phyloP scores from a whole-genome alignment of 805 yeast species.

The Metschnikowia baotianmanensis region DNA sequence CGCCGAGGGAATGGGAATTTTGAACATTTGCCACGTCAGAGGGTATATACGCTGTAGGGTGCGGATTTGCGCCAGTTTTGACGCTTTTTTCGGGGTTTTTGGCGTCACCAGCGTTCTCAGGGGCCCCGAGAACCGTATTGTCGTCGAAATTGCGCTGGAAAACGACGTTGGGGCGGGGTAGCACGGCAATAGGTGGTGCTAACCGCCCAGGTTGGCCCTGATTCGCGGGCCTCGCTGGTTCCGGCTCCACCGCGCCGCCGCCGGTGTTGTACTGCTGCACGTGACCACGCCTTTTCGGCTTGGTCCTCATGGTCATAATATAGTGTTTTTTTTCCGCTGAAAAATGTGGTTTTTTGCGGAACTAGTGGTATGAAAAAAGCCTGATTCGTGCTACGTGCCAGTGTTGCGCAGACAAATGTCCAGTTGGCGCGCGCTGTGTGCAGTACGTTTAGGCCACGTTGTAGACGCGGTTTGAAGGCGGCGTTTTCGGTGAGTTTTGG shows the following conservation, averaged over 20 bases:
- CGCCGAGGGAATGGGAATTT: too few relatives aligned
- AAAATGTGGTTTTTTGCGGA: not conserved
- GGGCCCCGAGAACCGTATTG: too few relatives aligned
- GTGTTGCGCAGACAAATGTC: not conserved
- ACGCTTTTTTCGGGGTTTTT: not conserved
- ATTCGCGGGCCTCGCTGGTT: not conserved
- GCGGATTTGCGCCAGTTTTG: not conserved
- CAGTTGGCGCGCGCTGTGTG: slow-evolving; percentile 7
- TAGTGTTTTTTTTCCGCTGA: not conserved
- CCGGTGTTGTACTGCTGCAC: slow-evolving; percentile 18
- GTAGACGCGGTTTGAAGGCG: not conserved
- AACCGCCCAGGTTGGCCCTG: not conserved
- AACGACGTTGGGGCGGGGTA: slow-evolving; percentile 1
- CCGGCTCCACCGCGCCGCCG: slow-evolving; percentile 1
- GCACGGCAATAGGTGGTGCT: slow-evolving; percentile 1
- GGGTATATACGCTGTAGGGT: too few relatives aligned
- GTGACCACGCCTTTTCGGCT: slow-evolving; percentile 17
- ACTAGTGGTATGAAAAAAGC: too few relatives aligned
- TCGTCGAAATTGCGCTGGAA: too few relatives aligned
- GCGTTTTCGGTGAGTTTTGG: not conserved
- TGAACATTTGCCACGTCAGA: too few relatives aligned
- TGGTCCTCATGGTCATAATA: slow-evolving; percentile 13
- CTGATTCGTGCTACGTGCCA: too few relatives aligned
- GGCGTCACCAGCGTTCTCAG: too few relatives aligned
- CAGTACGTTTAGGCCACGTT: slow-evolving; percentile 5